Evolutionary conservation across 306 rosid species (phyloP).

Genomic region (Potentilla sterilis): DNA sequence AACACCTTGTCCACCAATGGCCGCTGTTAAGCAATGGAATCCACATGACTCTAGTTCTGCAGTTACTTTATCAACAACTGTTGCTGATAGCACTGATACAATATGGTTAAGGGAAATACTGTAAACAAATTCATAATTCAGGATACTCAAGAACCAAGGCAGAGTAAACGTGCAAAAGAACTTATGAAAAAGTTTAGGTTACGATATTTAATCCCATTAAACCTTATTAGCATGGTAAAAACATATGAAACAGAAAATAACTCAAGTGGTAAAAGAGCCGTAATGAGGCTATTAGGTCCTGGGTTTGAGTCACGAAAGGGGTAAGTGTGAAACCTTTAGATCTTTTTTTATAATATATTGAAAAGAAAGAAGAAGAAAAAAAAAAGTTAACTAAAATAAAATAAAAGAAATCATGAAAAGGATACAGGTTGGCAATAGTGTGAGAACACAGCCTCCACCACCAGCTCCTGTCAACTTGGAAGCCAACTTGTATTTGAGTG

Average conservation of each 20-base stretch:
- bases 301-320: too few species aligned
- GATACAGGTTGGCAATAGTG: constrained; percentile 89
- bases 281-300: too few species aligned
- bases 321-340: too few species aligned
- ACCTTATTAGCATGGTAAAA: not conserved
- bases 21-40: constrained; percentile 77
- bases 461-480: constrained; percentile 99
- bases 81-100: constrained; percentile 73
- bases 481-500: constrained; percentile 72
- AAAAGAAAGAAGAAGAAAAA: too few species aligned
- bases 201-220: not conserved
- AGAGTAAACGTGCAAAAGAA: not conserved
- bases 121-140: not conserved
- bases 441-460: constrained; percentile 98
- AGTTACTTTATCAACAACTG: constrained; percentile 62
- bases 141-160: not conserved
- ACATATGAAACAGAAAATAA: not conserved
- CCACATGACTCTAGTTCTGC: constrained; percentile 82
- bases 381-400: too few species aligned
- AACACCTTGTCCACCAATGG: constrained; percentile 76
- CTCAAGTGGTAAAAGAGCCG: too few species aligned
- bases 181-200: not conserved
- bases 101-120: constrained; percentile 45
- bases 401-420: constrained; percentile 33
- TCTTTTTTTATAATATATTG: too few species aligned